Base-by-base conservation (phyloP, 2,329 filamentous ascomycete species). In the Fusarium cicatricum region DNA sequence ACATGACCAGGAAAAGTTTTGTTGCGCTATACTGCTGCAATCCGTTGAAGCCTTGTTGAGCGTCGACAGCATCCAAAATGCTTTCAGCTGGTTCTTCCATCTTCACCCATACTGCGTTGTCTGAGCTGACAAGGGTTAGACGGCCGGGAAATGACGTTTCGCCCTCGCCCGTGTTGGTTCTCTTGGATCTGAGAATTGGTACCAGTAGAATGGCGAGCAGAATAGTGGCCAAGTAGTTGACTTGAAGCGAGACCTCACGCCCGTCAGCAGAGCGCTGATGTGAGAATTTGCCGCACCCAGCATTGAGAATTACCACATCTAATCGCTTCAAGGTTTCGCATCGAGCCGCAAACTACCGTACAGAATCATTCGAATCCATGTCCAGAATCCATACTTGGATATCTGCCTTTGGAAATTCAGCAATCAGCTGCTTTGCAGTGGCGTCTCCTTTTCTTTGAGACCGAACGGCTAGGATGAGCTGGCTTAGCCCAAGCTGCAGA, bases 51-150 rank as follows among this genome's bases (percentile, higher is more conserved):
- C 31, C 11, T 6, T 47, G n/a, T 29, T 19, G 10, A 4, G n/a
- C n/a, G n/a, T 48, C 43, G 2, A 49, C 17, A 3, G 23, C 11
- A n/a, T 53, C 37, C 2, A 52, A 16, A 15, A 53, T 7, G 19
- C 44, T 49, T 6, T 32, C 44, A 3, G 31, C 1, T n/a, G 38
- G 33, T 14, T 65, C 62, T 12, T 56, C 51, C 28, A 71, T 29
- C 10, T 62, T 49, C 1, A 43, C 29, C 59, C 50, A 65, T 17
- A 58, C 57, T 9, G 55, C 61, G 33, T 58, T 59, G 31, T 71
- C 72, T 14, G 72, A 73, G 11, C 53, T 55, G 3, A 74, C 67
- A 12, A 72, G 51, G 12, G 61, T 66, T 14, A 74, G 28, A 3
- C 60, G 64, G 3, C 59, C 62, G 5, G 69, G 65, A 69, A 54